phyloP scores from a whole-genome alignment of 495 filamentous ascomycete species.

The Corynascus novoguineensis region DNA sequence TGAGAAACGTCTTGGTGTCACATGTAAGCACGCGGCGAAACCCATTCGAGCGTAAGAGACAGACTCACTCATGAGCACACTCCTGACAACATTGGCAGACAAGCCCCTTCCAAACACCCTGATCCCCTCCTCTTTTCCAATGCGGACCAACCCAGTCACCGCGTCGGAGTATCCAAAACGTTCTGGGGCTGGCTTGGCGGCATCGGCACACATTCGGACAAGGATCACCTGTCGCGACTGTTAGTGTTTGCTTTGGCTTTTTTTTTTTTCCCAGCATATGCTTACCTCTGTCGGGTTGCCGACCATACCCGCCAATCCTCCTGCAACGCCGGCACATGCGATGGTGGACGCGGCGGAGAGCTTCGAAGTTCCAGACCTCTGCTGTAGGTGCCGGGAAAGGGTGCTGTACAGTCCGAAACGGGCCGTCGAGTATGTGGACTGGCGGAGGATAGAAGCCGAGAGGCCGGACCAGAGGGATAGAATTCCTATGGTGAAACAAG shows the following conservation, averaged over 20 bases:
- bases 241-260: no score
- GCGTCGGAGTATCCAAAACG: conserved; percentile 40
- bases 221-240: conserved; percentile 54
- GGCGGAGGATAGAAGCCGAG: conserved; percentile 36
- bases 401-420: conserved; percentile 35
- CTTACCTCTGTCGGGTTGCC: conserved; percentile 73
- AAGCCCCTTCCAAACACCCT: conserved; percentile 32
- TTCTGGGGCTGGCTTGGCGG: conserved; percentile 57
- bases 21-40: background rate
- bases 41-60: background rate
- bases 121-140: conserved; percentile 33
- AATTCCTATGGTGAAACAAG: conserved; percentile 17
- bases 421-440: conserved; percentile 39
- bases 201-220: conserved; percentile 75
- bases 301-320: conserved; percentile 69
- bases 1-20: conserved; percentile 32
- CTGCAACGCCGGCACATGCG: conserved; percentile 43
- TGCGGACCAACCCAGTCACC: conserved; percentile 28
- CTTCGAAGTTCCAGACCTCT: conserved; percentile 17
- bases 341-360: conserved; percentile 28
- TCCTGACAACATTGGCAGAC: conserved; percentile 35
- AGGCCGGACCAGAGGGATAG: conserved; percentile 36
- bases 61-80: conserved; percentile 37
- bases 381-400: conserved; percentile 26
- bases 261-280: no score